Evolutionary conservation across 441 rosid genomes (phyloP), one percentile per base, ranked within the genome.

Genomic region (Sinapis alba): DNA sequence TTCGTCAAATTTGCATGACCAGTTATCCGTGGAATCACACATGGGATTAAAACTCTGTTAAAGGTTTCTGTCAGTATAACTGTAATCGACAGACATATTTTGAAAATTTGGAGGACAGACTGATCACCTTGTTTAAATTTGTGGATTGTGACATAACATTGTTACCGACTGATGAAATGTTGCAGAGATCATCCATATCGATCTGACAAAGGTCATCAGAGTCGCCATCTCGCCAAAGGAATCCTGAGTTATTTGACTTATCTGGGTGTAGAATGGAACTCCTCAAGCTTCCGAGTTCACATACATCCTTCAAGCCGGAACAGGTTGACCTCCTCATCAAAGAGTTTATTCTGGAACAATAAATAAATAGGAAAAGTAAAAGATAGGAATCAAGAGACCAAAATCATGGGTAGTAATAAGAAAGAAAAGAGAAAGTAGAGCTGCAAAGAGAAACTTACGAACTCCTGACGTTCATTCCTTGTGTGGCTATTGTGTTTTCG

Each of bases 41-140:
- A 92, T 85, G 56, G 97, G 98, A 79, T 90, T 95, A 77, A 91
- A 91, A 80, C 98, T 92, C 98, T 95, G 88, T 60, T 41, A 28
- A 34, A 75, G 79, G 26, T 13, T 63, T 6, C 10, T 62, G 34
- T 78, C 24, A 73, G 32, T 62, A 38, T 34, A 47, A 61, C 66
- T 51, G 10, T 24, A 68, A 77, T 47, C 16, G 36, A 41, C 61
- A 68, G 28, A 74, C 59, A 77, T 41, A 61, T 72, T 16, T 32
- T 61, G 72, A 23, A 27, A n/a, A 62, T 59, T 71, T 60, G 53
- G 16, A 81, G 23, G 61, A 75, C 50, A 19, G 16, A 21, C 45
- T 68, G 16, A 53, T 79, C 78, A 90, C 99, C 93, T 92, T 91
- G 79, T 86, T 88, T 76, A 92, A 73, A 72, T 86, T 86, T 28